Evolutionary conservation across 768 basidiomycete genomes (phyloP).

Genomic region (Porpolomopsis calyptriformis): DNA sequence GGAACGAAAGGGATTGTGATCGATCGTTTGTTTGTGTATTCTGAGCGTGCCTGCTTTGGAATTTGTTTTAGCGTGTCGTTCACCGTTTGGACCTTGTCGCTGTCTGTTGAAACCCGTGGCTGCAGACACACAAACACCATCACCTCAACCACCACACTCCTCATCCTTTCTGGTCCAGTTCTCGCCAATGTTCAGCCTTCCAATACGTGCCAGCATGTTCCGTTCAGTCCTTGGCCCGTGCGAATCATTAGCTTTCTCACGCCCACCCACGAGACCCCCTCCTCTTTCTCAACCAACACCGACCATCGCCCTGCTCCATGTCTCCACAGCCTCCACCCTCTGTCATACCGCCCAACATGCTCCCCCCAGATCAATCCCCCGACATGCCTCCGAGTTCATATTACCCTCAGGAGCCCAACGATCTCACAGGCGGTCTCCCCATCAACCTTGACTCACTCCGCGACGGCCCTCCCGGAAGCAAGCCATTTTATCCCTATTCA

Average conservation of each 20-base stretch:
- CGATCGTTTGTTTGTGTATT: conserved; percentile 36
- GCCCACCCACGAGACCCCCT: conserved; percentile 10
- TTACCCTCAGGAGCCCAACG: conserved; percentile 57
- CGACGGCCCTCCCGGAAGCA: conserved; percentile 80
- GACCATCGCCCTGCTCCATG: conserved; percentile 8
- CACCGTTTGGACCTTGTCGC: conserved; percentile 61
- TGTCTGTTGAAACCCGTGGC: conserved; percentile 49
- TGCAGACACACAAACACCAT: conserved; percentile 34
- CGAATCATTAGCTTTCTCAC: conserved; percentile 10
- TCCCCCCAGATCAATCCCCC: conserved; percentile 36
- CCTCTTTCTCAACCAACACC: background rate
- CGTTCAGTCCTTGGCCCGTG: conserved; percentile 13
- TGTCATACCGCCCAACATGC: conserved; percentile 45
- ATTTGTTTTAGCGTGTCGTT: conserved; percentile 70
- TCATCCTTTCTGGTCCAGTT: background rate
- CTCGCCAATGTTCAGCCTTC: background rate
- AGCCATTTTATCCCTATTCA: conserved; percentile 86
- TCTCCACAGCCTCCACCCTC: conserved; percentile 27
- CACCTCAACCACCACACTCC: conserved; percentile 19
- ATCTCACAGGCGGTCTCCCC: conserved; percentile 74
- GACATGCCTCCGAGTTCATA: conserved; percentile 55
- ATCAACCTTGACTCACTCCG: conserved; percentile 81
- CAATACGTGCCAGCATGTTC: too few species aligned
- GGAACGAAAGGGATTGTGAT: too few species aligned
- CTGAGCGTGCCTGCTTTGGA: conserved; percentile 33